phyloP scores from a whole-genome alignment of 1,284 basidiomycete genomes.

The Ustilago xerochloae region DNA sequence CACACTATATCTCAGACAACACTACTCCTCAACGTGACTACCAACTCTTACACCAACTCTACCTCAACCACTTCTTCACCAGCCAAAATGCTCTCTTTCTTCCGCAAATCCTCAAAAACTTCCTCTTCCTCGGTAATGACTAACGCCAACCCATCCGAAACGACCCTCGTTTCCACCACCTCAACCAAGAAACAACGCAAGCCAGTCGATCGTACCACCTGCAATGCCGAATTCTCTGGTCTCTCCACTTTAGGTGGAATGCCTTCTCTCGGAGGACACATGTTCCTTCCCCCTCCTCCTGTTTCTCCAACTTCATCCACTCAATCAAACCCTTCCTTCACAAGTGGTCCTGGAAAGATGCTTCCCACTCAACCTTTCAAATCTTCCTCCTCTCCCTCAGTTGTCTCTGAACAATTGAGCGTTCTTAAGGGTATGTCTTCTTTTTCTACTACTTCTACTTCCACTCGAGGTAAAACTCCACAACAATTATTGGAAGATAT shows the following conservation, averaged over 20 bases:
- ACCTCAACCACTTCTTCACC: slow-evolving; percentile 2
- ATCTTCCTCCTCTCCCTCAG: background rate
- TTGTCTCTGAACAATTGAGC: slow-evolving; percentile 5
- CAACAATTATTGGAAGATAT: background rate
- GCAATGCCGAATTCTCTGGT: slow-evolving; percentile 36
- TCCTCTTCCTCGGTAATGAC: slow-evolving; percentile 13
- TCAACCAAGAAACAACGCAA: slow-evolving; percentile 7
- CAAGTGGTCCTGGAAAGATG: slow-evolving; percentile 4
- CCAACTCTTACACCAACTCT: background rate
- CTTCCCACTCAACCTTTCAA: slow-evolving; percentile 24
- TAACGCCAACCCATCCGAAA: slow-evolving; percentile 40
- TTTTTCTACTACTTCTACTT: background rate
- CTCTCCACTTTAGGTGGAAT: slow-evolving; percentile 18
- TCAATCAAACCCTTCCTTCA: background rate
- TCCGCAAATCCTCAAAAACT: slow-evolving; percentile 36
- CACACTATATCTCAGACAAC: background rate
- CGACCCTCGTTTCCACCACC: slow-evolving; percentile 21
- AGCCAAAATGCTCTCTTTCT: slow-evolving; percentile 36
- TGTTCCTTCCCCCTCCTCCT: slow-evolving; percentile 18
- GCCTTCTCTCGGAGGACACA: slow-evolving; percentile 14
- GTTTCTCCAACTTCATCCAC: background rate
- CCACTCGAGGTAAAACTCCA: background rate
- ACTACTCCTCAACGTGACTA: background rate
- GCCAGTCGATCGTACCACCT: slow-evolving; percentile 18
- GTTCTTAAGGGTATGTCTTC: slow-evolving; percentile 34